Evolutionary conservation across 1,284 basidiomycete genomes (phyloP), one percentile per base, ranked within the genome.

Genomic region (Rhodotorula sp.): DNA sequence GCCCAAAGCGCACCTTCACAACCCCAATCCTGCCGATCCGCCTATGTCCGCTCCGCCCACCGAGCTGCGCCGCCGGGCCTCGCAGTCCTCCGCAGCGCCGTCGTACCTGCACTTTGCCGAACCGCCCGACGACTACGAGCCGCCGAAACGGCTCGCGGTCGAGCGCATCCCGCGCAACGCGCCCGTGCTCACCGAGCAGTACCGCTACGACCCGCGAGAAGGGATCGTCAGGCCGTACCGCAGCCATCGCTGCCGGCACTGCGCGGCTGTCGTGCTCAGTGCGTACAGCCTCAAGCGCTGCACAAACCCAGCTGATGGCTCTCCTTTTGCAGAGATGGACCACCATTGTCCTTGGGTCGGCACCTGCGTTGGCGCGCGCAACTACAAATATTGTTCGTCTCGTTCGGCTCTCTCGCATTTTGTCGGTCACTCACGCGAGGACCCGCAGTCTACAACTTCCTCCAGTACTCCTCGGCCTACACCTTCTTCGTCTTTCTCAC

Each of bases 301-400:
- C 7, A 5, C 2, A 8, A 7, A 7, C 19, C 10, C n/a, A 44
- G n/a, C 64, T 70, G 42, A 64, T 23, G 3, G 3, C 16, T 44
- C 0, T 1, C 5, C 5, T 14, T 4, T 13, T 17, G 46, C 52
- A 76, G 69, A 71, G 63, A 75, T 75, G 74, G 74, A 75, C 48
- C 71, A 77, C 62, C 73, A 76, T 69, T 72, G 68, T 34, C 68
- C 67, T 0, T 69, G 68, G 71, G 66, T 72, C 27, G 70, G 70
- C 4, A 63, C 59, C 23, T 92, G 91, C 77, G 90, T 92, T 13
- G 91, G 91, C 16, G 90, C 90, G 7, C 85, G 86, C 59, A 93
- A 93, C 79, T 88, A 91, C 76, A 91, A 90, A 52, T 79, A 74
- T 61, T 79, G 77, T 76, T 34, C 34, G 63, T 58, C 49, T 17